Evolutionary conservation across 139 green algal genomes (phyloP), one percentile per base, ranked within the genome.

Genomic region (Desmodesmus armatus): DNA sequence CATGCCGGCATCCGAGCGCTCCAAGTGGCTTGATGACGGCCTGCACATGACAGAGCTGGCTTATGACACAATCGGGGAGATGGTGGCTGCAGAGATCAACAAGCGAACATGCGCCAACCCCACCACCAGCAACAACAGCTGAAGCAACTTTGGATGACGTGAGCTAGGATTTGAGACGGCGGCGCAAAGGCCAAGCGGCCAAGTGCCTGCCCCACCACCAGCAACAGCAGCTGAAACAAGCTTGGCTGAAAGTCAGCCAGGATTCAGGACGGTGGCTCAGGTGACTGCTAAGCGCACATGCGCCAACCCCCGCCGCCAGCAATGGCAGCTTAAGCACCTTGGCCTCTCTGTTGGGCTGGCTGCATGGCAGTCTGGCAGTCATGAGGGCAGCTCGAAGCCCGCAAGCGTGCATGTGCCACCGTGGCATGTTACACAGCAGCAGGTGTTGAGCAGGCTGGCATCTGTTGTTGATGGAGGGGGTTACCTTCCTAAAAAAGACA

Each of bases 21-120:
- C 1, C 2, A 53, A 19, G 41, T 87, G 82, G 82, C 72, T 83
- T 7, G 58, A 76, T 43, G 82, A 87, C 62, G 82, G 82, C 29
- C 72, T 87, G 55, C 82, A 87, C 72, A 31, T 87, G 0, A 87
- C 55, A 2, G 49, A 67, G 17, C 27, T 39, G 19, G 80, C 33
- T 3, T 86, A 86, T 25, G 51, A 86, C 49, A 47, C 41, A 21
- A 47, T 86, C 23, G 80, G 43, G 21, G 2, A 25, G 29, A 11
- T 35, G 3, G 31, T 86, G n/a, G 80, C 80, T 21, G 29, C 19
- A 11, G 67, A 17, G n/a, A 66, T 85, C 33, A n/a, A 39, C 43
- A 39, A 63, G 3, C 21, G 72, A 67, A 35, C 7, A 67, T 27
- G 51, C 51, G 51, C 51, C 51, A 19, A 19, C 51, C 17, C 17